Percentiles rank a stretch among this genome's conserved stretches.
phyloP scores from a whole-genome alignment of 768 basidiomycete genomes.

The Rhodotorula sphaerocarpa region DNA sequence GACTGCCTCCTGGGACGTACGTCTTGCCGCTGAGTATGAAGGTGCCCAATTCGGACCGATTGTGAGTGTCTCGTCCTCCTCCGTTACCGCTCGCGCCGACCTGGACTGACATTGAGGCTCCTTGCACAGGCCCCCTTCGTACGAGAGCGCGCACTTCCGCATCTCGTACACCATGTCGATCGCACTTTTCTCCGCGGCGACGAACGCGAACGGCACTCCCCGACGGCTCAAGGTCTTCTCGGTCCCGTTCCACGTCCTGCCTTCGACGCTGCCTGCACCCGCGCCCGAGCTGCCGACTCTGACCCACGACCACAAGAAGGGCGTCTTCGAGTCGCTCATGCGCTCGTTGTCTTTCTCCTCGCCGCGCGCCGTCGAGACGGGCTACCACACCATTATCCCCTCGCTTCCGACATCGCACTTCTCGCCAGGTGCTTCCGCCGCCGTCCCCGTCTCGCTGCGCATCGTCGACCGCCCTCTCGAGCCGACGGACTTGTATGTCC shows the following conservation, averaged over 20 bases:
- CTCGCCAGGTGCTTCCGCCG: conserved; percentile 34
- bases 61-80: conserved; percentile 27
- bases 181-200: conserved; percentile 36
- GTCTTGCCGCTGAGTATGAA: conserved; percentile 40
- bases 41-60: conserved; percentile 38
- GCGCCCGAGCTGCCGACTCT: conserved; percentile 38
- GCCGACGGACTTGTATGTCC: conserved; percentile 39
- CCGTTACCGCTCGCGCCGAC: neutral
- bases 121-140: conserved; percentile 36
- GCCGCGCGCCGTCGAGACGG: conserved; percentile 29
- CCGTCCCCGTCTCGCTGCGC: conserved; percentile 37
- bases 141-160: conserved; percentile 38
- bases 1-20: conserved; percentile 38
- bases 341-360: conserved; percentile 34
- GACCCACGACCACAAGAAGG: conserved; percentile 37
- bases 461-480: conserved; percentile 39
- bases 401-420: conserved; percentile 38
- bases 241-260: conserved; percentile 39
- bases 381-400: conserved; percentile 38
- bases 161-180: conserved; percentile 40
- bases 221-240: conserved; percentile 38
- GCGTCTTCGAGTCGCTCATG: conserved; percentile 37
- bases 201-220: conserved; percentile 30
- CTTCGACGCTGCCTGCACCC: conserved; percentile 36
- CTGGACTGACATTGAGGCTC: neutral